Evolutionary conservation across 257 asterid species (phyloP).

Genomic region (Salvia miltiorrhiza): DNA sequence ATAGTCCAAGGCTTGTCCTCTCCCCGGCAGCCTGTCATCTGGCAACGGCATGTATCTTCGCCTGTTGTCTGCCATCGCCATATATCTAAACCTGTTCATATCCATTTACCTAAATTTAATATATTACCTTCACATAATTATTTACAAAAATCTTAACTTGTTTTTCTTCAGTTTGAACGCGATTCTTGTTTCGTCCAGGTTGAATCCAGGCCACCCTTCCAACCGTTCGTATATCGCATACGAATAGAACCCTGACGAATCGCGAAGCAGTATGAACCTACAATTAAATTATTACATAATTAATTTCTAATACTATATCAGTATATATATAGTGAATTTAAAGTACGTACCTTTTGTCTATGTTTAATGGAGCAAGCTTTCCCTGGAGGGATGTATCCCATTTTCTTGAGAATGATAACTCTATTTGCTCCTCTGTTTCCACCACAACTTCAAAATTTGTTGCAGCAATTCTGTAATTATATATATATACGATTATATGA

Average conservation of each 20-base stretch:
- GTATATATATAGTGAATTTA: too few species aligned
- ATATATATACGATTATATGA: too few species aligned
- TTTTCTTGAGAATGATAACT: constrained; percentile 47
- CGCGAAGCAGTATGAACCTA: constrained; percentile 70
- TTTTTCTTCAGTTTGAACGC: constrained; percentile 76
- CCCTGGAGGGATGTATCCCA: constrained; percentile 41
- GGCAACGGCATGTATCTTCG: constrained; percentile 75
- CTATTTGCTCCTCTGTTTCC: constrained; percentile 49
- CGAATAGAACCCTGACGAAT: constrained; percentile 68
- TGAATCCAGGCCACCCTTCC: constrained; percentile 82
- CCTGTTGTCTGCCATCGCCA: constrained; percentile 72
- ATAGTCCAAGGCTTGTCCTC: constrained; percentile 61
- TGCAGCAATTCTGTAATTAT: constrained; percentile 43
- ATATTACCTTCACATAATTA: background rate
- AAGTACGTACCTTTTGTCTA: constrained; percentile 57
- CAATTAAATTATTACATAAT: background rate
- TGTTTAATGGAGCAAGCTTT: constrained; percentile 44
- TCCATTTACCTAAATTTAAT: too few species aligned
- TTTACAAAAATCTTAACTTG: constrained; percentile 34
- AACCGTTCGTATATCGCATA: constrained; percentile 74
- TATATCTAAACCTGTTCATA: constrained; percentile 59
- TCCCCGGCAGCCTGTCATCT: constrained; percentile 61
- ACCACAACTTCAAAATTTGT: constrained; percentile 43
- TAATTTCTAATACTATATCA: too few species aligned
- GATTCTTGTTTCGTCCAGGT: constrained; percentile 69